These are phyloP conservation scores for Triticum timopheevii DNA, from an alignment of 176 grass and related monocot species.

Conservation along the genomic window DNA sequence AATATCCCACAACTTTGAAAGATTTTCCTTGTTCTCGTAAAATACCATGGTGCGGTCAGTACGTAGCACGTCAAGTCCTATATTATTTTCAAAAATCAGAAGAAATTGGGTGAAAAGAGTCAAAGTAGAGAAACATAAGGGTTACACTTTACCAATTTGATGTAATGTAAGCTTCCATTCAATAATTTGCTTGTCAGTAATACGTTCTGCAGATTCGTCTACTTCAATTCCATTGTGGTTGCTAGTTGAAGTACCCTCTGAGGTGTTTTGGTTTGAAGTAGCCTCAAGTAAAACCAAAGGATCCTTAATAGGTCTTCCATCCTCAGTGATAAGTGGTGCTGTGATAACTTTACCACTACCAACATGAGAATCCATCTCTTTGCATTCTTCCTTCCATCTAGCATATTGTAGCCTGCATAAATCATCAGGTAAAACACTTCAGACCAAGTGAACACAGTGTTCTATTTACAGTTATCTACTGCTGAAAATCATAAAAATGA, in stretches of 20 bases:
- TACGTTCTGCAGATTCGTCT: constrained; percentile 13
- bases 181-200: constrained; percentile 79
- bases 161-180: constrained; percentile 97
- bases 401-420: constrained; percentile 71
- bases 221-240: constrained; percentile 10
- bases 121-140: constrained; percentile 25
- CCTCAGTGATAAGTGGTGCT: constrained; percentile 87
- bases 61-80: constrained; percentile 94
- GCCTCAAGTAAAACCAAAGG: constrained; percentile 93
- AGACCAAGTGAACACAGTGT: constrained; percentile 11
- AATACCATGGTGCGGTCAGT: constrained; percentile 97
- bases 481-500: constrained; percentile 1
- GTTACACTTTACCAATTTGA: constrained; percentile 77
- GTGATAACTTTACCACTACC: constrained; percentile 92
- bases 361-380: constrained; percentile 89
- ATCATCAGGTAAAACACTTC: constrained; percentile 24
- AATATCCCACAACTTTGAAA: constrained; percentile 99
- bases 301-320: constrained; percentile 83
- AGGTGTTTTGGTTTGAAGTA: constrained; percentile 41
- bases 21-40: constrained; percentile 97
- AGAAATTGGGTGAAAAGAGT: constrained; percentile 8
- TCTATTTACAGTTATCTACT: background rate
- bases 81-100: constrained; percentile 25
- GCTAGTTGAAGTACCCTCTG: constrained; percentile 21
- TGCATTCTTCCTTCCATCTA: constrained; percentile 92